Evolutionary conservation across 2,329 filamentous ascomycete species (phyloP).

Genomic region (Alternaria brassicae): DNA sequence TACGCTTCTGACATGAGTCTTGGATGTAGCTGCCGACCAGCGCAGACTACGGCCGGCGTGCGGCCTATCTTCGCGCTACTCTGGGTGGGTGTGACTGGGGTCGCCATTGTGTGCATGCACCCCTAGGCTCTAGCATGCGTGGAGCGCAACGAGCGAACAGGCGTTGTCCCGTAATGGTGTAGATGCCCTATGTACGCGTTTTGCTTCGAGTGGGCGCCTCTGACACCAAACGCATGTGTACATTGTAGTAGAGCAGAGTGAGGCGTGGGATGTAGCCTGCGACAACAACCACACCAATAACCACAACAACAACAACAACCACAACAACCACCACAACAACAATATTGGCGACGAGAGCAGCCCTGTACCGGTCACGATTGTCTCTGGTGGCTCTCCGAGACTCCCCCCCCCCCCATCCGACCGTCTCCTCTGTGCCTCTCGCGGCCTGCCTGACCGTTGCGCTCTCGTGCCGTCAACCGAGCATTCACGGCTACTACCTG

Average conservation of each 20-base stretch:
- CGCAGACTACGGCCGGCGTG: conserved; percentile 9
- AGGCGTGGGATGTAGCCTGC: background rate
- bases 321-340: too few relatives aligned
- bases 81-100: conserved; percentile 4
- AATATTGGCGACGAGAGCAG: background rate
- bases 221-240: background rate
- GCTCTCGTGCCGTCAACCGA: conserved; percentile 2
- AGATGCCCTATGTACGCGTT: background rate
- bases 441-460: background rate
- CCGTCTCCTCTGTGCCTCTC: background rate
- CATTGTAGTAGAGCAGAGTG: background rate
- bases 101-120: conserved; percentile 9
- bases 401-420: too few relatives aligned
- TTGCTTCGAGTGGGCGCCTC: conserved; percentile 4
- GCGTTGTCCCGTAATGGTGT: conserved; percentile 16
- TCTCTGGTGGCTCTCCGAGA: too few relatives aligned
- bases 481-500: conserved; percentile 19
- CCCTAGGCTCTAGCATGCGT: conserved; percentile 15
- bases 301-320: background rate
- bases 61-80: conserved; percentile 9
- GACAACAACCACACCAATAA: background rate
- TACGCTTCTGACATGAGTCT: conserved; percentile 2
- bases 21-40: background rate
- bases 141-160: conserved; percentile 5
- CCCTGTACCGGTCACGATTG: background rate